phyloP scores from a whole-genome alignment of 768 basidiomycete genomes.

The Boletales sp. region DNA sequence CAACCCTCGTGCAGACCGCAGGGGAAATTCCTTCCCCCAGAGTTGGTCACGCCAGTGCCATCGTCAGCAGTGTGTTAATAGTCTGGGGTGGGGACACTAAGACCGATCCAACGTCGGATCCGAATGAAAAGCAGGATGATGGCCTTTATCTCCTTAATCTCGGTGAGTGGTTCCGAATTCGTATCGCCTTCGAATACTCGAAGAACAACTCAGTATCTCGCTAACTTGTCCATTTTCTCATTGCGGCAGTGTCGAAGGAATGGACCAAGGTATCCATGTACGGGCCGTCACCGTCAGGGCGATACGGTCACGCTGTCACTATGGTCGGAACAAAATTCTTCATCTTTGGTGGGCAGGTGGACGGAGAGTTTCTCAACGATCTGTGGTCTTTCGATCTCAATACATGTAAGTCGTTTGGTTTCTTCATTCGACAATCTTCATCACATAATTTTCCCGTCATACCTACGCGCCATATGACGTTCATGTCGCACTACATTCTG shows the following conservation, averaged over 20 bases:
- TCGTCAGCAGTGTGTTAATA: slow-evolving; percentile 93
- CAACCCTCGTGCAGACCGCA: slow-evolving; percentile 78
- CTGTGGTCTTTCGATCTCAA: slow-evolving; percentile 96
- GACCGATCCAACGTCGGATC: slow-evolving; percentile 57
- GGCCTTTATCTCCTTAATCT: slow-evolving; percentile 92
- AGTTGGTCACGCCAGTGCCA: slow-evolving; percentile 95
- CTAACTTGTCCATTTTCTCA: background rate
- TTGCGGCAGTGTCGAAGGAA: slow-evolving; percentile 74
- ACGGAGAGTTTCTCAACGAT: slow-evolving; percentile 92
- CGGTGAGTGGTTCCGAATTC: slow-evolving; percentile 49
- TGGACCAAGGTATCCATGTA: slow-evolving; percentile 87
- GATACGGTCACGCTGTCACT: slow-evolving; percentile 94
- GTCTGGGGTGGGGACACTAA: slow-evolving; percentile 99
- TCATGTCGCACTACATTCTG: background rate
- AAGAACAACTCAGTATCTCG: too few species aligned
- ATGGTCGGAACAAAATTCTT: slow-evolving; percentile 92
- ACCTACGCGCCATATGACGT: background rate
- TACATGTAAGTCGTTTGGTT: slow-evolving; percentile 57
- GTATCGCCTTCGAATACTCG: background rate
- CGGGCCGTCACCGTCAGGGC: slow-evolving; percentile 76
- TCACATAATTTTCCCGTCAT: background rate
- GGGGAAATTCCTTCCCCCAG: slow-evolving; percentile 87
- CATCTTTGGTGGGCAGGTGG: slow-evolving; percentile 95
- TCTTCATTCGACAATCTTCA: background rate
- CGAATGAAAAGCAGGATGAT: slow-evolving; percentile 82